phyloP scores from a whole-genome alignment of 75 land plant genomes.

The Cunninghamia lanceolata region DNA sequence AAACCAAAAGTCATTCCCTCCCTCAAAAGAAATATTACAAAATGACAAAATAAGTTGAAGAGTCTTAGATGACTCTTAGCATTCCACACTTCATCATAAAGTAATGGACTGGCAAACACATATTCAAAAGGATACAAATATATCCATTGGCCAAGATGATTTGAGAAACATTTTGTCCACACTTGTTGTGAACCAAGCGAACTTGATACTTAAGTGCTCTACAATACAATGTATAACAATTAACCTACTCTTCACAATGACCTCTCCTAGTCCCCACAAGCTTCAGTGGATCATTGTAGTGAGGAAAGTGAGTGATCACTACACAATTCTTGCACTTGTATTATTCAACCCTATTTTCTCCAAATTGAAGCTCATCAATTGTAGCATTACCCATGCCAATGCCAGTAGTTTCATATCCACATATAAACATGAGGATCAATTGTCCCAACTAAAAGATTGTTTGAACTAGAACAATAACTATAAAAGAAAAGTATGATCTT shows the following conservation, averaged over 20 bases:
- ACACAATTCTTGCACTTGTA: conserved; percentile 64
- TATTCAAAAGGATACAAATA: conserved; percentile 97
- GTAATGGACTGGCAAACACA: conserved; percentile 72
- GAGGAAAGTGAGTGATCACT: conserved; percentile 76
- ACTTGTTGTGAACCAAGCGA: conserved; percentile 96
- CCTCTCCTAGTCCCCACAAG: conserved; percentile 89
- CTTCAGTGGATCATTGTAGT: conserved; percentile 95
- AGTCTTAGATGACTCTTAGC: too few species aligned
- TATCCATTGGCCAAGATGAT: conserved; percentile 71
- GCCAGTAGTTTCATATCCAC: too few species aligned
- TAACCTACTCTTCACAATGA: conserved; percentile 99
- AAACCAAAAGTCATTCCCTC: too few species aligned
- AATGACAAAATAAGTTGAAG: too few species aligned
- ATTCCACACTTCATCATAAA: conserved; percentile 98
- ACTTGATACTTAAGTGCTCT: conserved; percentile 86
- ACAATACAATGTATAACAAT: conserved; percentile 94
- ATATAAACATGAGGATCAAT: too few species aligned
- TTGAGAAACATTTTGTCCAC: conserved; percentile 94
- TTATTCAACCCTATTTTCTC: too few species aligned
- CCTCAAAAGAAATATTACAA: too few species aligned
- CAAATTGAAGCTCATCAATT: too few species aligned
- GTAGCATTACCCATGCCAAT: too few species aligned
- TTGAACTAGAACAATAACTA: too few species aligned
- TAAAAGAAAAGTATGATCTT: too few species aligned
- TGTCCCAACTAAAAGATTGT: too few species aligned